Base-by-base conservation (phyloP, 192 early-diverging fungal species). In the Backusella westeae region DNA sequence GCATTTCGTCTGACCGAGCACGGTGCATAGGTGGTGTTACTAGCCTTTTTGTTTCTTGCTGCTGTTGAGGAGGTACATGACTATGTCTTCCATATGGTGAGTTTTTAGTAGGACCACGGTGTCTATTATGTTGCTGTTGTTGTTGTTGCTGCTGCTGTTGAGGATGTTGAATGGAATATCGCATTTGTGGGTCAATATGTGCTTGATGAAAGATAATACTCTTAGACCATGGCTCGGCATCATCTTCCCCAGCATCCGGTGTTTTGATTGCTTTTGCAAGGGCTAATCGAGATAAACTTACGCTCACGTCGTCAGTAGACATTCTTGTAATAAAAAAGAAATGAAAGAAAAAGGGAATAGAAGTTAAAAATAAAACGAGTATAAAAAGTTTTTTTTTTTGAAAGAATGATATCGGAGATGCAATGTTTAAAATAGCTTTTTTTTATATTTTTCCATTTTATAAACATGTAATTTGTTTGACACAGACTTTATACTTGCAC, bases 241-340 rank as follows among this genome's bases (percentile, higher is more conserved):
- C 77, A 17, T 71, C 46, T 56, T 78, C 77, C 23, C 73, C 81
- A 12, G 52, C 69, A 69, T 78, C 81, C 3, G 77, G 77, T 34
- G 77, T 79, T 29, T 82, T 82, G 38, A 82, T 82, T 21, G 81
- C 81, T 56, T 75, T 78, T 19, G 81, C 81, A 12, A 82, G 73
- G 3, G 81, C 81, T 21, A 82, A 34, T 32, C 81, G 72, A 49
- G 81, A 82, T 19, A 78, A 69, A 44, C 69, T 82, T 70, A 76
- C 77, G 21, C 74, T 73, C n/a, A 82, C 73, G 12, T 82, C 78
- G 17, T 82, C 78, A n/a, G 63, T 44, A 49, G 77, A 78, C 76
- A 78, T 81, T 63, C 21, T 63, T 63, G 21, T 29, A 26, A 29
- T 23, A 29, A 63, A 63, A 63, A 63, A 56, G 53, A 63, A 29